Percentiles rank a stretch among this genome's conserved stretches.
Evolutionary conservation across 164 flowering plant species (phyloP).

Genomic region (Magnolia sinica): DNA sequence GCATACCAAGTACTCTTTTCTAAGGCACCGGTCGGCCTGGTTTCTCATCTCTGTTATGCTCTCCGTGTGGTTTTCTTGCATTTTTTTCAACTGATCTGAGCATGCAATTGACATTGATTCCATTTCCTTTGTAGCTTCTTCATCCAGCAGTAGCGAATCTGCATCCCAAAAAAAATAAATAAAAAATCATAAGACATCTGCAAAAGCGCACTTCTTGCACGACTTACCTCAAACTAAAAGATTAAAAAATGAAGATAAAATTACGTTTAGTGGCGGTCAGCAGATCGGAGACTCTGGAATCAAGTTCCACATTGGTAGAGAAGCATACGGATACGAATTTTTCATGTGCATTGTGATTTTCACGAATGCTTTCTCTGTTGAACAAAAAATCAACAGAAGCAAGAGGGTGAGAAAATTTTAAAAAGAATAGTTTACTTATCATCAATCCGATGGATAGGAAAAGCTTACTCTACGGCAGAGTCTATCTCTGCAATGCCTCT

Average conservation of each 20-base stretch:
- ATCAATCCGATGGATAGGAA: not conserved
- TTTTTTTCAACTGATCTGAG: conserved; percentile 41
- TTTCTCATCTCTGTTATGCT: conserved; percentile 37
- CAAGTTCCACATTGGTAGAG: conserved; percentile 29
- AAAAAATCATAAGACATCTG: not conserved
- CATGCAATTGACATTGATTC: conserved; percentile 37
- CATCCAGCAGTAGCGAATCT: conserved; percentile 59
- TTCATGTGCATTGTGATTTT: conserved; percentile 30
- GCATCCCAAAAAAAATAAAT: conserved; percentile 13
- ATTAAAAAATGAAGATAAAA: not conserved
- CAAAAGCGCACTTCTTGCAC: not conserved
- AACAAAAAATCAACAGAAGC: not conserved
- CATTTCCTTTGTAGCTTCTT: conserved; percentile 38
- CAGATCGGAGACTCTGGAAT: conserved; percentile 30
- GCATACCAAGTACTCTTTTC: conserved; percentile 61
- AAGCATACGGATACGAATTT: conserved; percentile 36
- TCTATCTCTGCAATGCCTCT: conserved; percentile 30
- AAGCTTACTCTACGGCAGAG: conserved; percentile 43
- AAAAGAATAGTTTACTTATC: not conserved
- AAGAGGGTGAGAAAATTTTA: not conserved
- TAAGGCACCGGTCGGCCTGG: conserved; percentile 47
- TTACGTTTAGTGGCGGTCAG: conserved; percentile 46
- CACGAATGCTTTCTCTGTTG: conserved; percentile 38
- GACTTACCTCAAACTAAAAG: not conserved
- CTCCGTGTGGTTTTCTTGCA: conserved; percentile 39